Conservation (phyloP, 495 filamentous ascomycete species). For the Viridothelium virens region DNA sequence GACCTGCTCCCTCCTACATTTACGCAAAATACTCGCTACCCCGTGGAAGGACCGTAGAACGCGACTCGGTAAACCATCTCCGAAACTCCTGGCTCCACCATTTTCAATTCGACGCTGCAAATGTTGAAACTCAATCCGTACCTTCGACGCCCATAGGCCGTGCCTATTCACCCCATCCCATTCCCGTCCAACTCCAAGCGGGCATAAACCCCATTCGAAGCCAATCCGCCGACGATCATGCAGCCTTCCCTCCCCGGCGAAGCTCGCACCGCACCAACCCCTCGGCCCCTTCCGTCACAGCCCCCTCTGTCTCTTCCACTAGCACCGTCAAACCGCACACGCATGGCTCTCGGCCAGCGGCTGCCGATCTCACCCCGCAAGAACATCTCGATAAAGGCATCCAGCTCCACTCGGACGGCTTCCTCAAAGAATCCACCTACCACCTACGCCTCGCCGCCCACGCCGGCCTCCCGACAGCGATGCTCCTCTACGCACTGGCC, state of each 20-base stretch:
- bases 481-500: conserved; percentile 91
- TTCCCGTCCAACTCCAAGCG: conserved; percentile 5
- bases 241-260: not conserved
- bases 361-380: conserved; percentile 61
- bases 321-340: conserved; percentile 27
- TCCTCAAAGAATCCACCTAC: conserved; percentile 85
- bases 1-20: conserved; percentile 61
- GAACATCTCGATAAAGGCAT: conserved; percentile 85
- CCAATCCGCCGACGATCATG: conserved; percentile 10
- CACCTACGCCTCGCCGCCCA: conserved; percentile 86
- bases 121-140: conserved; percentile 33
- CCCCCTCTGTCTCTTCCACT: conserved; percentile 45
- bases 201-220: not conserved
- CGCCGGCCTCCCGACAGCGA: conserved; percentile 77
- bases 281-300: conserved; percentile 47
- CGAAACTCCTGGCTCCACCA: conserved; percentile 52
- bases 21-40: conserved; percentile 79
- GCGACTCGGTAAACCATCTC: conserved; percentile 55
- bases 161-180: not conserved
- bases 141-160: conserved; percentile 6
- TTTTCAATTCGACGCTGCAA: conserved; percentile 46
- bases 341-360: conserved; percentile 28
- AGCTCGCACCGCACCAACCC: conserved; percentile 21
- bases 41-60: conserved; percentile 66
- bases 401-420: conserved; percentile 75